Conservation (phyloP, 148 eudicot species). For the Chenopodium berlandieri region DNA sequence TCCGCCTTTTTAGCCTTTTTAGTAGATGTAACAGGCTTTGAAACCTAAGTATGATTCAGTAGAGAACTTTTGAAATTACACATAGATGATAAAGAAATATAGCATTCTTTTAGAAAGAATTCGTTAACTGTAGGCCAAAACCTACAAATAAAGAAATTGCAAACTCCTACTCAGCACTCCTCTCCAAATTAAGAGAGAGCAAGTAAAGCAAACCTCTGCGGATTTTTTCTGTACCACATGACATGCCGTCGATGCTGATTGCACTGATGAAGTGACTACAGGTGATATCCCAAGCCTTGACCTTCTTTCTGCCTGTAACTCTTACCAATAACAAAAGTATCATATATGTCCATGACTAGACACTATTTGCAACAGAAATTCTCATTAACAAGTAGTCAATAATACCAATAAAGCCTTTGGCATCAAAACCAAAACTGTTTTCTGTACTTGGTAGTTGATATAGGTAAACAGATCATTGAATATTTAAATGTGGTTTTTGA, state of each 20-base stretch:
- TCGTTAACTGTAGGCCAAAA: neutral
- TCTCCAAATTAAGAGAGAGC: neutral
- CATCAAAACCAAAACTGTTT: neutral
- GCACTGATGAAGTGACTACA: constrained; percentile 24
- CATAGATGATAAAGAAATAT: neutral
- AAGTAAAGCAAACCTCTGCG: constrained; percentile 24
- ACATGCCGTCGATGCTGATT: constrained; percentile 10
- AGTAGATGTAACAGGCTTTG: constrained; percentile 23
- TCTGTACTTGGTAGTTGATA: neutral
- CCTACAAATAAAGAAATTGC: neutral
- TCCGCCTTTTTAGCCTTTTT: constrained; percentile 39
- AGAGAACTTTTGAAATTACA: neutral
- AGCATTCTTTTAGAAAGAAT: neutral
- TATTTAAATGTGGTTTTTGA: neutral
- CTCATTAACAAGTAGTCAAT: neutral
- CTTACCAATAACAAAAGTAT: constrained; percentile 21
- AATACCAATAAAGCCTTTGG: neutral
- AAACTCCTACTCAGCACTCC: neutral
- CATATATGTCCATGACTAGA: neutral
- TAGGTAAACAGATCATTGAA: neutral
- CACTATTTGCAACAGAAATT: constrained; percentile 1
- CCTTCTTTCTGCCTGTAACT: constrained; percentile 60
- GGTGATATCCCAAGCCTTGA: constrained; percentile 40
- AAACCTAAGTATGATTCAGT: constrained; percentile 13
- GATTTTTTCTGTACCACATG: constrained; percentile 25